Evolutionary conservation across 2,329 filamentous ascomycete genomes (phyloP), one percentile per base, ranked within the genome.

Genomic region (Chrysosphaeria jannelii): DNA sequence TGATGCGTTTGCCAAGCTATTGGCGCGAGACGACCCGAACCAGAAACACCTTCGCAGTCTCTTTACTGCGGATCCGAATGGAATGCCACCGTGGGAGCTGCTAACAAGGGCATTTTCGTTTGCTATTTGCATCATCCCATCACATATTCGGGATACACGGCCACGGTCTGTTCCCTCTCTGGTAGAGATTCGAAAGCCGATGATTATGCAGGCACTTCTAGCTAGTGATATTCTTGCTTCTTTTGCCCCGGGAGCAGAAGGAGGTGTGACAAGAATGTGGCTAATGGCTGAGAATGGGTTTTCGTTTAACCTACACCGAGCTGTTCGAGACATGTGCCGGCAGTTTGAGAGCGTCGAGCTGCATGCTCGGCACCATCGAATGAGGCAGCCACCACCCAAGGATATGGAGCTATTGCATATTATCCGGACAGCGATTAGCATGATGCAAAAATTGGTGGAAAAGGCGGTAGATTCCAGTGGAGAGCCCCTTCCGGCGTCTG

Each of bases 21-120:
- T 97, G 13, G 81, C 85, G 4, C 60, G 79, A 24, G 85, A 93
- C 39, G 81, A 93, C 34, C 81, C 85, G 0, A 97, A 97, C 36
- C 55, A 85, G 29, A 65, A 64, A 3, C 67, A 72, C 34, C 93
- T 79, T 48, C 72, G 70, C 39, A 53, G 61, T 19, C 69, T 93
- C 7, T 88, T 93, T 35, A 51, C 64, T 10, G 13, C 16, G 11
- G 54, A 66, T 5, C 78, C 89, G 35, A 48, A 49, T 10, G 56
- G 60, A 7, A 51, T 50, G 2, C 53, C 64, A 6, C 59, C 71
- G 0, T 67, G 67, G 33, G 78, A 91, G 30, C 55, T 93, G 8
- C 50, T 93, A 4, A 91, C 79, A 0, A 65, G 71, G 27, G 61
- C 78, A 1, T 93, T 97, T 42, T 78, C 63, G 4, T 53, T 97